These are phyloP conservation scores for Sclerotinia glacialis DNA, from an alignment of 2,329 filamentous ascomycete genomes.

Conservation along the genomic window DNA sequence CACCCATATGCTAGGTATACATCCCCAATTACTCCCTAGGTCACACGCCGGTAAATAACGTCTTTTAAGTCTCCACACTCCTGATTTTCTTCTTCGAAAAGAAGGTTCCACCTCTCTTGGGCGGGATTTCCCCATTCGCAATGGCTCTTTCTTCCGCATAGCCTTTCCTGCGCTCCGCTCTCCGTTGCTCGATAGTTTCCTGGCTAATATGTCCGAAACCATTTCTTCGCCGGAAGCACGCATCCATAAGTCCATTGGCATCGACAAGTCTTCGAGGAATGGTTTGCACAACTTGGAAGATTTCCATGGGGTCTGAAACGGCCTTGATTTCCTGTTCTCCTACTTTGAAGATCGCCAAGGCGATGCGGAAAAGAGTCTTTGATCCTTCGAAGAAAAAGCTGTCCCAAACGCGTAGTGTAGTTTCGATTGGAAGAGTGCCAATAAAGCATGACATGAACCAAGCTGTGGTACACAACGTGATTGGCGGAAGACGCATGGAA, in stretches of 20 bases:
- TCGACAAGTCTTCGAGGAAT: conserved; percentile 80
- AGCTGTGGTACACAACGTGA: conserved; percentile 87
- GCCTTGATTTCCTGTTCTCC: conserved; percentile 77
- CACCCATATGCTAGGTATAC: conserved; percentile 16
- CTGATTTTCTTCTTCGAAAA: conserved; percentile 19
- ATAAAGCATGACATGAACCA: conserved; percentile 99
- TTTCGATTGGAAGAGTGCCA: conserved; percentile 87
- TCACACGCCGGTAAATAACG: neutral
- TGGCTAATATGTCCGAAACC: conserved; percentile 81
- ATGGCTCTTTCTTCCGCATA: conserved; percentile 40
- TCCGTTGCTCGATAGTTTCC: conserved; percentile 72
- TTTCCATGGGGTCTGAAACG: conserved; percentile 85
- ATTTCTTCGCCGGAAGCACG: conserved; percentile 76
- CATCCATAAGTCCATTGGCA: conserved; percentile 76
- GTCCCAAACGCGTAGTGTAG: conserved; percentile 90
- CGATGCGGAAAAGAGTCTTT: conserved; percentile 89
- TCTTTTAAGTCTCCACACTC: conserved; percentile 7
- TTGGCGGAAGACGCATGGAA: conserved; percentile 68
- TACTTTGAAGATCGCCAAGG: conserved; percentile 85
- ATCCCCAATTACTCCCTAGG: conserved; percentile 12
- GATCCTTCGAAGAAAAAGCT: conserved; percentile 94
- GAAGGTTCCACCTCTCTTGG: conserved; percentile 18
- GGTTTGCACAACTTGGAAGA: conserved; percentile 90
- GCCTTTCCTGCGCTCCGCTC: conserved; percentile 61
- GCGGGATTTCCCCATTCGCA: conserved; percentile 24